Conservation (phyloP, 2,329 filamentous ascomycete genomes). For the Curvularia sp. region DNA sequence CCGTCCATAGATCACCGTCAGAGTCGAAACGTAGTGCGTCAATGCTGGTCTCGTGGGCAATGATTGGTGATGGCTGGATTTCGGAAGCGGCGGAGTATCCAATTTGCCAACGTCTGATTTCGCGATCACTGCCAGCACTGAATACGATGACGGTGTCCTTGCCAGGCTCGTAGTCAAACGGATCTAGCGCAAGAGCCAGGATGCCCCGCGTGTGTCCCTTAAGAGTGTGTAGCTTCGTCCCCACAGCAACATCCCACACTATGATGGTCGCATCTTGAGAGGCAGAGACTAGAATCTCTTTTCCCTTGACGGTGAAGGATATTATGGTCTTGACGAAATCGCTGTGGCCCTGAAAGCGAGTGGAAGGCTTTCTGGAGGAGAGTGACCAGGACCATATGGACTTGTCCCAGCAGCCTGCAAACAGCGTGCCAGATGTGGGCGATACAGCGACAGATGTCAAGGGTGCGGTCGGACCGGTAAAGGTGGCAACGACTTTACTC, state of each 20-base stretch:
- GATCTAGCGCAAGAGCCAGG: slow-evolving; percentile 79
- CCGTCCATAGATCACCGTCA: slow-evolving; percentile 84
- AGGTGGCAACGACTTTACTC: slow-evolving; percentile 57
- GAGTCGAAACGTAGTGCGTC: slow-evolving; percentile 79
- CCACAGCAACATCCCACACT: slow-evolving; percentile 78
- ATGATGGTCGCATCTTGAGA: slow-evolving; percentile 61
- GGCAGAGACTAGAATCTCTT: slow-evolving; percentile 60
- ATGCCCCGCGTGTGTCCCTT: slow-evolving; percentile 81
- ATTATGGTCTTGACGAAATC: slow-evolving; percentile 91
- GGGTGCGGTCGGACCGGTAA: slow-evolving; percentile 78
- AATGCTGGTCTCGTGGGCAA: slow-evolving; percentile 89
- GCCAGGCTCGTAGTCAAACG: slow-evolving; percentile 46
- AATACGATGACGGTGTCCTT: slow-evolving; percentile 64
- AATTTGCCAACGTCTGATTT: slow-evolving; percentile 79
- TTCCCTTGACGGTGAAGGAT: slow-evolving; percentile 65
- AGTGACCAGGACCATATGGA: slow-evolving; percentile 82
- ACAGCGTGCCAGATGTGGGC: slow-evolving; percentile 62
- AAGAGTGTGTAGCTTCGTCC: slow-evolving; percentile 73
- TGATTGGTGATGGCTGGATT: slow-evolving; percentile 61
- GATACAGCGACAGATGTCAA: slow-evolving; percentile 56
- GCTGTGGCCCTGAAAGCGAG: slow-evolving; percentile 74
- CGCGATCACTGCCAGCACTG: slow-evolving; percentile 70
- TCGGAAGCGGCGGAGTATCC: slow-evolving; percentile 30
- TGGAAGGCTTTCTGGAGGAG: slow-evolving; percentile 51
- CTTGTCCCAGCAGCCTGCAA: slow-evolving; percentile 95